Base-by-base conservation (phyloP, 1,139 yeast species). In the Kodamaea alishanica region DNA sequence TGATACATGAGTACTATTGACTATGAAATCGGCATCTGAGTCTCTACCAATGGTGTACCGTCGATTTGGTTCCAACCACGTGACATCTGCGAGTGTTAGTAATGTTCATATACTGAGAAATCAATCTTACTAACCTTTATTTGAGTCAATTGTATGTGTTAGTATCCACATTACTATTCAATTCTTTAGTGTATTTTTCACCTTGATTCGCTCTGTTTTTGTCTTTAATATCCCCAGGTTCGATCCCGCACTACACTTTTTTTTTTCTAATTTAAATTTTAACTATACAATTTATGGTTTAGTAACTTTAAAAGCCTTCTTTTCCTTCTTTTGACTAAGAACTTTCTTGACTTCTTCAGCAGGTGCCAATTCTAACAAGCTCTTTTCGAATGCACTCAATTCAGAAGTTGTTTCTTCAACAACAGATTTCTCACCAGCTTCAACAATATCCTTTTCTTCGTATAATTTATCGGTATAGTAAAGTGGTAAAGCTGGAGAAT, bases 401-500 rank as follows among this genome's bases (percentile, higher is more conserved):
- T 68, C 70, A 9, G 36, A 41, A n/a, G 40, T 22, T 24, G 34
- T 20, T 30, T 64, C 67, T 23, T 56, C 48, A 29, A 60, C 62
- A 34, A 48, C 55, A 27, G 60, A 53, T 36, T 55, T 63, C 24
- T 48, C 56, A 11, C 38, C 45, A n/a, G 45, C 51, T 25, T 52
- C 59, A 30, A 51, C 46, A 28, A 58, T 54, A 46, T 63, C 69
- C 10, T 55, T 56, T 6, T 63, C 65, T 30, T 63, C 56, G 58
- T 76, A 79, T 35, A 87, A 70, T 43, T 70, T 73, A 28, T 83
- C 83, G 34, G 84, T 70, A 55, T 82, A 77, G 64, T 72, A 92
- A 45, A 92, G 70, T 30, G 98, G 97, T 54, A 92, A 70, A 15
- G 92, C 77, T 24, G 97, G 96, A 22, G 96, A 86, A 33, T 64